A percentile compares a stretch with the other conserved stretches of the same genome.
These are phyloP conservation scores for Trichocomaceae sp. DNA, from an alignment of 2,329 filamentous ascomycete species.

Conservation along the genomic window DNA sequence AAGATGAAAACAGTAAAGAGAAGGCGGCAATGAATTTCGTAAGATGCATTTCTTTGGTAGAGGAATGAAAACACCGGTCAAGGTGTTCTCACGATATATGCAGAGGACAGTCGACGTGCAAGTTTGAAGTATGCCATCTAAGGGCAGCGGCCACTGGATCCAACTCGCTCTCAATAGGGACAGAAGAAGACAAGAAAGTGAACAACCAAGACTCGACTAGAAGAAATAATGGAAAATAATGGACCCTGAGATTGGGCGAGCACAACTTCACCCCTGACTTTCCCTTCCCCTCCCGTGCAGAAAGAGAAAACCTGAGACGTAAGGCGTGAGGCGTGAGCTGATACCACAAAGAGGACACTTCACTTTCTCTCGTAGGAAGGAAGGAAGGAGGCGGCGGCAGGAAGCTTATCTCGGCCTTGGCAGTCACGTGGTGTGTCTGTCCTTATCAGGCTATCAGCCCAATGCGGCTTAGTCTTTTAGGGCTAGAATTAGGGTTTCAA, in stretches of 20 bases:
- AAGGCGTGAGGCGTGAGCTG: neutral
- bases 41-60: constrained; percentile 19
- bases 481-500: neutral
- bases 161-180: neutral
- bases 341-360: neutral
- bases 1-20: constrained; percentile 37
- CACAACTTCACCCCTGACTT: neutral
- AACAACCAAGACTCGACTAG: neutral
- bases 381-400: no score
- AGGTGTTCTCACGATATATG: constrained; percentile 12
- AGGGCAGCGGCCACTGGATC: neutral
- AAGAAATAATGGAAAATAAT: neutral
- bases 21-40: constrained; percentile 21
- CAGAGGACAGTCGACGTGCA: neutral
- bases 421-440: neutral
- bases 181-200: neutral
- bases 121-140: constrained; percentile 5
- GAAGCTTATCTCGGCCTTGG: neutral
- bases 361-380: neutral
- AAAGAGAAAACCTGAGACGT: neutral
- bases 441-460: neutral
- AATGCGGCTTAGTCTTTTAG: neutral
- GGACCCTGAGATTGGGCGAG: neutral
- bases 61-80: constrained; percentile 4
- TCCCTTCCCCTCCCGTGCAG: neutral